phyloP scores from a whole-genome alignment of 495 filamentous ascomycete species.

The Trichocladium uniseriatum region DNA sequence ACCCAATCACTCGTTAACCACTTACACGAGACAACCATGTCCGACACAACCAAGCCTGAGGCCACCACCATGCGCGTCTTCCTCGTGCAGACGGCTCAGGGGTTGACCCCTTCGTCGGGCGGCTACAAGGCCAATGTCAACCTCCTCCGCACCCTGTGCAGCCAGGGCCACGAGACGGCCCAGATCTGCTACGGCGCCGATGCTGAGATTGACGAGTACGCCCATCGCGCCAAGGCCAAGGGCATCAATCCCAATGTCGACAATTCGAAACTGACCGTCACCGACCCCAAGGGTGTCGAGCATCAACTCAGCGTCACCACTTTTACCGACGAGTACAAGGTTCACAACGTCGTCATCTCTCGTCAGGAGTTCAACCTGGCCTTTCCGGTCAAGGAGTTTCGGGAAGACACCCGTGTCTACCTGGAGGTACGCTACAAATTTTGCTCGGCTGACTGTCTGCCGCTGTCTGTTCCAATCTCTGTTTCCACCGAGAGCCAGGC shows the following conservation, averaged over 20 bases:
- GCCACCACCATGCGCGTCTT: conserved; percentile 25
- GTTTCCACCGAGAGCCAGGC: not conserved
- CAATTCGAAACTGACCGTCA: not conserved
- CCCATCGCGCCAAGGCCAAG: conserved; percentile 11
- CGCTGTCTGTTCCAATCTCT: not conserved
- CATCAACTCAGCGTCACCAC: conserved; percentile 12
- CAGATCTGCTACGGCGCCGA: conserved; percentile 24
- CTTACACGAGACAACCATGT: not conserved
- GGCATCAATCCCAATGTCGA: conserved; percentile 15
- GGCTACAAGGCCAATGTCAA: conserved; percentile 26
- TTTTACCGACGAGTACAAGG: conserved; percentile 19
- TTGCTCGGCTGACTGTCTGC: not conserved
- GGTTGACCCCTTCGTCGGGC: conserved; percentile 25
- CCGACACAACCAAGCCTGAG: too few relatives aligned
- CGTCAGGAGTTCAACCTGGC: conserved; percentile 11
- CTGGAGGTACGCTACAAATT: conserved; percentile 18
- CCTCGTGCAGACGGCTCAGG: conserved; percentile 27
- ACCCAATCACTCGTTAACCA: not conserved
- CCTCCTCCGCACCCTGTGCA: conserved; percentile 17
- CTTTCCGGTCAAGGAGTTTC: conserved; percentile 20
- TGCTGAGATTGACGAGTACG: conserved; percentile 13
- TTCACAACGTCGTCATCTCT: conserved; percentile 19
- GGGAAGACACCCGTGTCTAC: conserved; percentile 17
- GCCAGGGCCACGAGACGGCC: conserved; percentile 12
- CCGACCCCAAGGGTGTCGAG: not conserved